These are phyloP conservation scores for Cetradonia linearis DNA, from an alignment of 495 filamentous ascomycete genomes.

Conservation along the genomic window DNA sequence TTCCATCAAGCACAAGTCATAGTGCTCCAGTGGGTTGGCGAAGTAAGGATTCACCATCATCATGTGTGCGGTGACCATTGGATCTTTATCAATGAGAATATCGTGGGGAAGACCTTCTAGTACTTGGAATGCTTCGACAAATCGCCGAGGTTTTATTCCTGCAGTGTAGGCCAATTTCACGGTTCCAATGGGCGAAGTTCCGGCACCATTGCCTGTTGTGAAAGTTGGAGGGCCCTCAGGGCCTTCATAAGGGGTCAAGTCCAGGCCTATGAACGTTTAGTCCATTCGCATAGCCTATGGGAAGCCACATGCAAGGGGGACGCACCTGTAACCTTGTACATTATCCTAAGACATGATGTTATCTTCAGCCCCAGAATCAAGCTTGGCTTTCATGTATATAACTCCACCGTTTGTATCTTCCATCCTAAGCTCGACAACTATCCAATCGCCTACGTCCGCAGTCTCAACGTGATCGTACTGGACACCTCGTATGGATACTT, in stretches of 20 bases:
- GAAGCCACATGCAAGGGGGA: not conserved
- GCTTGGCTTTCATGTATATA: conserved; percentile 11
- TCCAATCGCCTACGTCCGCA: conserved; percentile 11
- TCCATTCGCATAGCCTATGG: not conserved
- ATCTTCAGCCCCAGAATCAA: conserved; percentile 12
- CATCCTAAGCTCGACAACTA: conserved; percentile 5
- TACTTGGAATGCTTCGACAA: conserved; percentile 9
- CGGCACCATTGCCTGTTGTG: conserved; percentile 2
- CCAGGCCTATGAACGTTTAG: conserved; percentile 3
- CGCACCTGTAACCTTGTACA: not conserved
- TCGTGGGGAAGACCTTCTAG: conserved; percentile 7
- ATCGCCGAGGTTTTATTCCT: not conserved
- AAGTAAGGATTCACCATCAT: conserved; percentile 12
- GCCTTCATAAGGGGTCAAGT: conserved; percentile 3
- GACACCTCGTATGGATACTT: not conserved
- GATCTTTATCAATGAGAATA: conserved; percentile 3
- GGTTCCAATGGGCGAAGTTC: conserved; percentile 3
- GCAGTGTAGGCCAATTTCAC: conserved; percentile 7
- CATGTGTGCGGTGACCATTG: conserved; percentile 8
- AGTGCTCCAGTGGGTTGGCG: conserved; percentile 4
- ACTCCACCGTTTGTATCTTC: conserved; percentile 1
- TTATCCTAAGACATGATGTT: conserved; percentile 12
- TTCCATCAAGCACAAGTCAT: conserved; percentile 5
- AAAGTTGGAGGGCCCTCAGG: conserved; percentile 7
- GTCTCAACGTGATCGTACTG: conserved; percentile 9